Evolutionary conservation across 208 protist species (phyloP), one percentile per base, ranked within the genome.

Genomic region (Trypanosomatidae sp.): DNA sequence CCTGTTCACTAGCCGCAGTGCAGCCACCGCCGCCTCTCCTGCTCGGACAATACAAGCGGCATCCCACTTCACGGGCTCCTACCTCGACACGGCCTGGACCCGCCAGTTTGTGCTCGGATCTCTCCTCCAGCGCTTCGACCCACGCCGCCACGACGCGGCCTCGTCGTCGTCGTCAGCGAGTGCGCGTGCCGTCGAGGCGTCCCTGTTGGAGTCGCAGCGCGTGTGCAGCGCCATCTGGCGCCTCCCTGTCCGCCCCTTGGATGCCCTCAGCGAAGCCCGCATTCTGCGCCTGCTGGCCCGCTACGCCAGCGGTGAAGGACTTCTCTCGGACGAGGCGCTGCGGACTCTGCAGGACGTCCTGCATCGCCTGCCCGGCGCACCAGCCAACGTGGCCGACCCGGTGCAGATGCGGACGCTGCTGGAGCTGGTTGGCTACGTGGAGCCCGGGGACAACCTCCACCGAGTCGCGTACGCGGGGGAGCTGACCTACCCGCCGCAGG

Each of bases 251-350:
- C 73, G 73, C 2, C 86, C 87, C 25, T 76, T 96, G 0, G 92
- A 96, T 62, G 46, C 71, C 1, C 43, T 89, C 58, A 96, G 92
- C 66, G 87, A 93, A 62, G 47, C 71, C 1, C 81, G 87, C 69
- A 96, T 96, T 62, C 74, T 94, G 19, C 81, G 89, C n/a, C 73
- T 94, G 39, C 78, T 96, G 12, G 89, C 90, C 19, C 88, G 86
- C 49, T 94, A 95, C 80, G 88, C 90, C 0, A 71, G 71, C 10
- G 87, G 90, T 25, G 90, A 96, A 30, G 89, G 84, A 5, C 62
- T 79, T 17, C 80, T 96, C 28, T 79, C 85, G 2, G 85, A 86
- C 39, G 85, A 91, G 59, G 84, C 90, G 0, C 59, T 96, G 28
- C 58, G 74, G 43, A 87, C 88, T 41, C 49, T 96, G 28, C 76